Percentiles rank a stretch among this genome's conserved stretches.
Evolutionary conservation across 2,329 filamentous ascomycete species (phyloP).

Genomic region (Exophiala xenobiotica): DNA sequence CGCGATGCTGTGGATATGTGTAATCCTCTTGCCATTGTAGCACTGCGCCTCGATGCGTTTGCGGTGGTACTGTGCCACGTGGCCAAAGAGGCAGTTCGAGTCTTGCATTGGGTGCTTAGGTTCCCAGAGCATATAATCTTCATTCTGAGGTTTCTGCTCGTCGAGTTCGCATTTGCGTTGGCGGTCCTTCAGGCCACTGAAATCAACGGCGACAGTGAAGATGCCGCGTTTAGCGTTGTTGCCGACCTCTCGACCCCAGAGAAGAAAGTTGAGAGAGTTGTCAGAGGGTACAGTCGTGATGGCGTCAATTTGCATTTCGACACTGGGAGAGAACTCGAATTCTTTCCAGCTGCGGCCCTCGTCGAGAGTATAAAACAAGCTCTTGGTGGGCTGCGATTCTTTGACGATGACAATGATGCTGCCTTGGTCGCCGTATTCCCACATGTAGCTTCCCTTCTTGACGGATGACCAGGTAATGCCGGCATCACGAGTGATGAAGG

Average conservation of each 20-base stretch:
- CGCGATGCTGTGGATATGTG: conserved; percentile 60
- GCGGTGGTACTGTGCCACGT: conserved; percentile 82
- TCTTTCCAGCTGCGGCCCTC: conserved; percentile 78
- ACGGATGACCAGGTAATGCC: conserved; percentile 83
- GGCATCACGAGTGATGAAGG: conserved; percentile 88
- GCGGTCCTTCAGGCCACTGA: conserved; percentile 72
- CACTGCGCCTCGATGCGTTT: conserved; percentile 79
- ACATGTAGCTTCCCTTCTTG: conserved; percentile 85
- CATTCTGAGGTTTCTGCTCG: conserved; percentile 58
- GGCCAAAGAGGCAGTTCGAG: conserved; percentile 87
- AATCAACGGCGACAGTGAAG: conserved; percentile 82
- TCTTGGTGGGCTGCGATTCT: conserved; percentile 65
- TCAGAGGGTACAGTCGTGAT: conserved; percentile 88
- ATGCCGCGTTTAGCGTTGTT: conserved; percentile 49
- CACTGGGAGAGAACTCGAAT: conserved; percentile 67
- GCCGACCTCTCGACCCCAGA: conserved; percentile 70
- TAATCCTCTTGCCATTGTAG: conserved; percentile 68
- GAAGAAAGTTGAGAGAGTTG: conserved; percentile 82
- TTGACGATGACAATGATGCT: conserved; percentile 86
- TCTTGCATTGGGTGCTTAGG: conserved; percentile 78
- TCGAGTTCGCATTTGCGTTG: conserved; percentile 64
- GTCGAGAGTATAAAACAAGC: conserved; percentile 73
- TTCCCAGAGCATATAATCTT: conserved; percentile 81
- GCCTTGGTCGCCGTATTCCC: conserved; percentile 94
- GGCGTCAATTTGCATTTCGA: conserved; percentile 70